phyloP scores from a whole-genome alignment of 352 stramenopile genomes.

The Phytophthora sp. region DNA sequence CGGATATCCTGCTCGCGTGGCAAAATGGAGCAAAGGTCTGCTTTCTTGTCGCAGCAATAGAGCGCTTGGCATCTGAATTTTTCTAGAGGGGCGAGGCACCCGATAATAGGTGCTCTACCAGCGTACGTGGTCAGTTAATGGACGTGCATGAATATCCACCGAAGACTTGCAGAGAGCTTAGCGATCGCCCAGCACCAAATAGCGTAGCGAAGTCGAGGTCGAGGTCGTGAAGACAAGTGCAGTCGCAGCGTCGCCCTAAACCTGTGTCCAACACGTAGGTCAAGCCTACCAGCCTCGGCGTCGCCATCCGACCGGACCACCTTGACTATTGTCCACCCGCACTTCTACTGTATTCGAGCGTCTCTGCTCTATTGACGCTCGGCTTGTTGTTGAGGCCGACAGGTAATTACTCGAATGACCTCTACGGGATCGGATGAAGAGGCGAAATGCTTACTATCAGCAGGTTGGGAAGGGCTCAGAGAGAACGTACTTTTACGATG shows the following conservation, averaged over 20 bases:
- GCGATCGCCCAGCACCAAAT: conserved; percentile 2
- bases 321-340: conserved; percentile 5
- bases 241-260: too few species aligned
- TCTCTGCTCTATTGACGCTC: neutral
- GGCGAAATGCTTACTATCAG: conserved; percentile 9
- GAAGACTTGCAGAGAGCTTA: conserved; percentile 6
- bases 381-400: too few species aligned
- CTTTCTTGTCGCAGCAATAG: conserved; percentile 26
- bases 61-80: conserved; percentile 20
- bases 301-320: conserved; percentile 8
- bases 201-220: conserved; percentile 12
- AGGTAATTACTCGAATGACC: too few species aligned
- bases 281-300: neutral
- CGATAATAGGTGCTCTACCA: neutral
- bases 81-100: conserved; percentile 8
- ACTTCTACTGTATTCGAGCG: conserved; percentile 16
- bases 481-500: neutral
- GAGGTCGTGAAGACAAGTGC: too few species aligned
- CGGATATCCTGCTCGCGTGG: neutral
- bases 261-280: conserved; percentile 6
- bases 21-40: conserved; percentile 9
- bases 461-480: neutral
- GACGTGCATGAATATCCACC: conserved; percentile 22
- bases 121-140: neutral
- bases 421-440: conserved; percentile 4